Base-by-base conservation (phyloP, 1,139 yeast species). In the Candida glucosophila region DNA sequence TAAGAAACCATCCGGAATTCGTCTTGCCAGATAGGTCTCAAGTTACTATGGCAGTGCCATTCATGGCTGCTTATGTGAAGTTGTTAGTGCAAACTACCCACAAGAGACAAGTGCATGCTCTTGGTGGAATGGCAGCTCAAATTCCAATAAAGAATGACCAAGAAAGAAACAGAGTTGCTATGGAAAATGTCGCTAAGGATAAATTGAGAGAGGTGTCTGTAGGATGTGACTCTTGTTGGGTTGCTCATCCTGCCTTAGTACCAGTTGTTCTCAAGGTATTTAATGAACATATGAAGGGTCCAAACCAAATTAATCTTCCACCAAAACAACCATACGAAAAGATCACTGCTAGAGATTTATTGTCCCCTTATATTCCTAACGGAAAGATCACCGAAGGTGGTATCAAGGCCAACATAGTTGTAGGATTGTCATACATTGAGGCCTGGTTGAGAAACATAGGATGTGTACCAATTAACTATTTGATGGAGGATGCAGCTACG, bases 271-370 rank as follows among this genome's bases (percentile, higher is more conserved):
- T 37, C 24, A 36, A 28, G 4, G 34, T 40, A 3, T 40, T 40
- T 20, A 25, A 40, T 26, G 22, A 30, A 20, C 30, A 38, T 21
- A 40, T 40, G 45, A 41, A 40, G 6, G 35, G 41, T 3, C 44
- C 44, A 8, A 40, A 40, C 30, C 45, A 40, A 25, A 40, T 40
- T 15, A 35, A 32, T 22, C 28, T 37, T 13, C 27, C 17, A 3
- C 36, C 33, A 12, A 42, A 38, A 12, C 17, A 32, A n/a, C 44
- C 26, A 11, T 22, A 13, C 4, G 39, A 35, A 20, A 58, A 61
- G 26, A 70, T 79, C 30, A 68, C 78, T 28, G 78, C 78, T 37
- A 62, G 77, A 44, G 85, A 78, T 43, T 32, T 40, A 22, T 27
- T 35, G 19, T 28, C 39, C 26, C 38, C 44, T 9, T 11, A 25